Evolutionary conservation across 2,329 filamentous ascomycete species (phyloP).

Genomic region (Hypoxylon sp.): DNA sequence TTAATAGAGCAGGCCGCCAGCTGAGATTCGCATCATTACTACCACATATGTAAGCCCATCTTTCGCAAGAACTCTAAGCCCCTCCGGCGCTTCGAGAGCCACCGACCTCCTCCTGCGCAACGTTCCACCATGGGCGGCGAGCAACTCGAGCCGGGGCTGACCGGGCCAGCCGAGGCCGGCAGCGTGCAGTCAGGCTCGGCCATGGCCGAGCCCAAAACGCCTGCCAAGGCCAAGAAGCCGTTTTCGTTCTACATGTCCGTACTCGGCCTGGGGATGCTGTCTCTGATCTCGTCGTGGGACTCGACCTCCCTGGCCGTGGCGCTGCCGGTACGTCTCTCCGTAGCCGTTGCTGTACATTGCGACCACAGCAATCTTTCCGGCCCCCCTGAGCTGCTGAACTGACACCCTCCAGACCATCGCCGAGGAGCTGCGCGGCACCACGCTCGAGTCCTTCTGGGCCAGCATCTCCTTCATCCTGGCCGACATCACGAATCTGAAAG

Average conservation of each 20-base stretch:
- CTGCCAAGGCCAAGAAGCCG: neutral
- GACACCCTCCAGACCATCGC: slow-evolving; percentile 30
- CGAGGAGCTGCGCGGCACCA: slow-evolving; percentile 26
- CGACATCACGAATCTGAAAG: slow-evolving; percentile 47
- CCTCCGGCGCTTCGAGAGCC: too few relatives aligned
- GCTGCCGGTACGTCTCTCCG: slow-evolving; percentile 26
- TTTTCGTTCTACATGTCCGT: neutral
- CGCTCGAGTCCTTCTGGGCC: slow-evolving; percentile 44
- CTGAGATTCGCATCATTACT: too few relatives aligned
- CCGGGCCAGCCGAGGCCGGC: too few relatives aligned
- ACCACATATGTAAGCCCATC: too few relatives aligned
- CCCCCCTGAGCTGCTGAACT: neutral
- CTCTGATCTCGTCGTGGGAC: slow-evolving; percentile 34
- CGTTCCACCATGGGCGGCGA: too few relatives aligned
- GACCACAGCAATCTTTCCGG: neutral
- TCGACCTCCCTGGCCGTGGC: slow-evolving; percentile 36
- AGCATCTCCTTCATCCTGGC: slow-evolving; percentile 48
- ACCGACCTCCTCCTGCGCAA: too few relatives aligned
- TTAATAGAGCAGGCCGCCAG: too few relatives aligned
- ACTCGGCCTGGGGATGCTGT: neutral
- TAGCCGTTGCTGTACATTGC: too few relatives aligned
- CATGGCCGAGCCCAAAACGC: too few relatives aligned
- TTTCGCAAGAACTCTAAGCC: too few relatives aligned
- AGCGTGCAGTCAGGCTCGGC: too few relatives aligned
- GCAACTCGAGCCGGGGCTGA: too few relatives aligned